A percentile compares a stretch with the other conserved stretches of the same genome.
Conservation (phyloP, 73 alveolate genomes). For the Uronychia binucleata region DNA sequence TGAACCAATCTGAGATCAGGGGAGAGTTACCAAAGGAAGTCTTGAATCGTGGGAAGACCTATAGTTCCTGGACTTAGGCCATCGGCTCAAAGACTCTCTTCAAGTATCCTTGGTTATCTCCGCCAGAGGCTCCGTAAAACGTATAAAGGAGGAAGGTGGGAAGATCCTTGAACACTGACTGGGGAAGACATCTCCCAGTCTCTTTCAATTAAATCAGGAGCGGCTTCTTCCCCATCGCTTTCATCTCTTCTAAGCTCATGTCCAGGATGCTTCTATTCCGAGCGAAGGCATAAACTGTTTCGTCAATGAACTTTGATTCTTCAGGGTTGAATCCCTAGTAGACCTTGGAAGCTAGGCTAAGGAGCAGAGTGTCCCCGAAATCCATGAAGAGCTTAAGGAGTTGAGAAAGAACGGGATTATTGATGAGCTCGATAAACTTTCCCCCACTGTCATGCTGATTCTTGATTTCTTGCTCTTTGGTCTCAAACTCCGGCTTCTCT, state of each 20-base stretch:
- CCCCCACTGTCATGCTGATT: no score
- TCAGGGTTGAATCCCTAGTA: no score
- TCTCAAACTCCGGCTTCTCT: no score
- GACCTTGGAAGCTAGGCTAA: no score
- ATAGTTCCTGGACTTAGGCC: neutral
- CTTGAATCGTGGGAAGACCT: no score
- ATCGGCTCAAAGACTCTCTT: neutral
- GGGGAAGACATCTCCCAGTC: neutral
- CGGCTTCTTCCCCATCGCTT: neutral
- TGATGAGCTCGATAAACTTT: no score
- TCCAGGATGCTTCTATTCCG: neutral
- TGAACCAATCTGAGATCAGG: neutral
- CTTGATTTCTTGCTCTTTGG: no score
- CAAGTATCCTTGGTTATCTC: neutral
- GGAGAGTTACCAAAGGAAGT: no score
- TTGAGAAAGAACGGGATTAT: no score
- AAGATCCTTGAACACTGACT: neutral
- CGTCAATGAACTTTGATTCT: neutral
- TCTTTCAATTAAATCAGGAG: neutral
- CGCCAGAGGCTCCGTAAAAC: neutral
- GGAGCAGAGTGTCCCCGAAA: no score
- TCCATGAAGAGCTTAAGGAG: no score
- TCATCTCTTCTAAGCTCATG: neutral
- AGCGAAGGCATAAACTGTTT: neutral
- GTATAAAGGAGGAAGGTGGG: neutral